phyloP scores from a whole-genome alignment of 768 basidiomycete species.

The Auricularia sp. region DNA sequence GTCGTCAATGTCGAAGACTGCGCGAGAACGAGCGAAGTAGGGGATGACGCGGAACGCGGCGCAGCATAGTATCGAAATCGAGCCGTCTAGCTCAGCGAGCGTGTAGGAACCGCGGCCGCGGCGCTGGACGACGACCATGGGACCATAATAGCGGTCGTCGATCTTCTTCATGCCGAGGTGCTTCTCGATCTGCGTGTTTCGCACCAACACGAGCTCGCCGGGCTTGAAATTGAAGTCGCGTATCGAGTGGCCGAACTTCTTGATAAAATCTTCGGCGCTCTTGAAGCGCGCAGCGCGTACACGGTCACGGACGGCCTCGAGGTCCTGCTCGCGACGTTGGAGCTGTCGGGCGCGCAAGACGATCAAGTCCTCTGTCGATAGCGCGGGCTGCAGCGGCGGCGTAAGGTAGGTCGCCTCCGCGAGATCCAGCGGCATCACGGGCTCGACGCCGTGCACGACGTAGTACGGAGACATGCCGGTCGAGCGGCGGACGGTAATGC shows the following conservation, averaged over 20 bases:
- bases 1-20: not conserved
- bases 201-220: slow-evolving; percentile 26
- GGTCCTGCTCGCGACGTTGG: slow-evolving; percentile 16
- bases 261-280: slow-evolving; percentile 19
- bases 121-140: slow-evolving; percentile 23
- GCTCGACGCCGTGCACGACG: slow-evolving; percentile 21
- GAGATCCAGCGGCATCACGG: slow-evolving; percentile 24
- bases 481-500: slow-evolving; percentile 11
- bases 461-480: slow-evolving; percentile 18
- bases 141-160: slow-evolving; percentile 25
- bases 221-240: slow-evolving; percentile 17
- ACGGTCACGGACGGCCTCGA: slow-evolving; percentile 10
- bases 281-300: slow-evolving; percentile 14
- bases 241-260: slow-evolving; percentile 15
- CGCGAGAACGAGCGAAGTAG: not conserved
- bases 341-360: slow-evolving; percentile 18
- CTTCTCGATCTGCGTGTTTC: slow-evolving; percentile 26
- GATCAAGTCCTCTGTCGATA: slow-evolving; percentile 16
- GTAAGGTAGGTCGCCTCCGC: slow-evolving; percentile 24
- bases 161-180: slow-evolving; percentile 19
- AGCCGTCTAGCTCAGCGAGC: slow-evolving; percentile 12
- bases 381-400: slow-evolving; percentile 8
- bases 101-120: slow-evolving; percentile 8
- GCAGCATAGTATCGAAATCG: slow-evolving; percentile 3
- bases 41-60: slow-evolving; percentile 8